Conservation (phyloP, 331 rosid species). For the Rosa hybrid region DNA sequence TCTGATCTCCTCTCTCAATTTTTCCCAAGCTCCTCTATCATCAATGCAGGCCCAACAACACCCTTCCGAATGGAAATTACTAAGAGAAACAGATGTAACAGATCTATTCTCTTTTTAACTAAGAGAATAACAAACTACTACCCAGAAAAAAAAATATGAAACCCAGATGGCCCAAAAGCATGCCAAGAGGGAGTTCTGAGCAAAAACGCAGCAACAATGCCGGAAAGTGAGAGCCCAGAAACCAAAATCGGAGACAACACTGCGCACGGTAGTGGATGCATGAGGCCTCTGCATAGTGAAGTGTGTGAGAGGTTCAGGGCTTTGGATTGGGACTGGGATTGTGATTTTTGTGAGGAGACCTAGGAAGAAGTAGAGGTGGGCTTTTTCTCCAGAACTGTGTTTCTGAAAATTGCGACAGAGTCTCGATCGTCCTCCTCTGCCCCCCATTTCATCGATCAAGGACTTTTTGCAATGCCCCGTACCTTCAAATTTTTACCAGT, state of each 20-base stretch:
- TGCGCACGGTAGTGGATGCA: constrained; percentile 40
- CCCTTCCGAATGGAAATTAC: no score
- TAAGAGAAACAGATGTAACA: no score
- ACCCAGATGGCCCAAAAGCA: constrained; percentile 84
- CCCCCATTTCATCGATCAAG: no score
- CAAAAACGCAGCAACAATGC: constrained; percentile 83
- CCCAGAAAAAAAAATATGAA: constrained; percentile 27
- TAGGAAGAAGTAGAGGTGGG: constrained; percentile 13
- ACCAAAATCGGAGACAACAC: constrained; percentile 58
- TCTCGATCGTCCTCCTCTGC: no score
- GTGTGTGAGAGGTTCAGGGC: constrained; percentile 21
- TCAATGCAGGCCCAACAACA: no score
- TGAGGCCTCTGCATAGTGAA: constrained; percentile 36
- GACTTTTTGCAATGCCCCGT: no score
- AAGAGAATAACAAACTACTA: not conserved
- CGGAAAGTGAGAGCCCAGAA: constrained; percentile 73
- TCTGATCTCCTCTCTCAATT: no score
- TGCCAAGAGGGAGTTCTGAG: constrained; percentile 98
- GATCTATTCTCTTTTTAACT: not conserved
- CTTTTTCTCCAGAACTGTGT: not conserved
- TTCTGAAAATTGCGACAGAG: no score
- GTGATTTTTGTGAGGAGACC: constrained; percentile 15
- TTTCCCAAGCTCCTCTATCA: no score
- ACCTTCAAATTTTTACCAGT: no score
- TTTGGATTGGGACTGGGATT: constrained; percentile 17